phyloP scores from a whole-genome alignment of 2,329 filamentous ascomycete species.

The Fusarium sp. region DNA sequence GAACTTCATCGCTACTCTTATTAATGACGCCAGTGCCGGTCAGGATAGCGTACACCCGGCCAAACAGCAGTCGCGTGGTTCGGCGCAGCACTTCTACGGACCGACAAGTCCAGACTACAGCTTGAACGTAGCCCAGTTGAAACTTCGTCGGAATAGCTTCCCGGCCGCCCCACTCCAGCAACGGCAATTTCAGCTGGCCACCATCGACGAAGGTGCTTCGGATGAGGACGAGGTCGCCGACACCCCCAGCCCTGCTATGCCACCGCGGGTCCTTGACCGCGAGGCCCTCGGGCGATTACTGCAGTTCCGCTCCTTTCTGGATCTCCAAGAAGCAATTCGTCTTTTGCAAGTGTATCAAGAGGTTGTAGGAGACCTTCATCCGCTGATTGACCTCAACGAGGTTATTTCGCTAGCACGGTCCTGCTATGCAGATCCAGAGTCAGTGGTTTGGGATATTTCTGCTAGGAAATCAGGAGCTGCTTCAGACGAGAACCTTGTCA shows the following conservation, averaged over 20 bases:
- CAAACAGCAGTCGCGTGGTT: background rate
- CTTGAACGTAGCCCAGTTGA: conserved; percentile 40
- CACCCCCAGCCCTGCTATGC: background rate
- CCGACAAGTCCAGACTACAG: conserved; percentile 45
- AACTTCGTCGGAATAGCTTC: conserved; percentile 15
- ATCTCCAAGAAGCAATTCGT: conserved; percentile 16
- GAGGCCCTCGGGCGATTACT: conserved; percentile 22
- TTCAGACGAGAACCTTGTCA: conserved; percentile 12
- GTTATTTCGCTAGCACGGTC: conserved; percentile 7
- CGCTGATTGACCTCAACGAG: conserved; percentile 17
- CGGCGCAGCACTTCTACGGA: conserved; percentile 39
- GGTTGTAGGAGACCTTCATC: conserved; percentile 22
- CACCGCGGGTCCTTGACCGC: background rate
- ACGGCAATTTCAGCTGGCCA: conserved; percentile 24
- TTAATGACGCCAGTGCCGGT: background rate
- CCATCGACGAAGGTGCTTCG: conserved; percentile 21
- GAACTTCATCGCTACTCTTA: background rate
- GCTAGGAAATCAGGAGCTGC: conserved; percentile 19
- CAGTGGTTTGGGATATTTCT: conserved; percentile 20
- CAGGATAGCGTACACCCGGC: background rate
- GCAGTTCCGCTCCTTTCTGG: conserved; percentile 18
- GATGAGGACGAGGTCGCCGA: conserved; percentile 8
- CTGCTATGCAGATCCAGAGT: conserved; percentile 17
- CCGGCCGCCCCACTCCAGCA: conserved; percentile 11
- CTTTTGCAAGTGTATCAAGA: conserved; percentile 27